Conservation (phyloP, 768 basidiomycete species). For the Termitomyces sp. region DNA sequence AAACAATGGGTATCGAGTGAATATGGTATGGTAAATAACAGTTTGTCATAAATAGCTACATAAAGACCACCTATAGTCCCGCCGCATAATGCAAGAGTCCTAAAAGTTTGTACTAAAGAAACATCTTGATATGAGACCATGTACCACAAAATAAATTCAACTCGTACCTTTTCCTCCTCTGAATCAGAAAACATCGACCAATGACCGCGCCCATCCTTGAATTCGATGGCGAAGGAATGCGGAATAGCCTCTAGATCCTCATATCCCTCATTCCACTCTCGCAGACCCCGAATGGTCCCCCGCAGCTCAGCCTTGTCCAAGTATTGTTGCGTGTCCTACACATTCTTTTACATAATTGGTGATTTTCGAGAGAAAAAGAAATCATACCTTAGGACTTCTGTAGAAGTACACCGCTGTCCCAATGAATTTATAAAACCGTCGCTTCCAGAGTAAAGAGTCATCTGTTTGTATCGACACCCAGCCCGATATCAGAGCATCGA, state of each 20-base stretch:
- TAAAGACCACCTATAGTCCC: slow-evolving; percentile 24
- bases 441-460: slow-evolving; percentile 52
- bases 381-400: slow-evolving; percentile 41
- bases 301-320: slow-evolving; percentile 42
- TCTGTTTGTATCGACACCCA: slow-evolving; percentile 59
- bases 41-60: slow-evolving; percentile 1
- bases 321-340: slow-evolving; percentile 31
- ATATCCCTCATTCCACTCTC: slow-evolving; percentile 63
- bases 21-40: slow-evolving; percentile 1
- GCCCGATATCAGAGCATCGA: slow-evolving; percentile 35
- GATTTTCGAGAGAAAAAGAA: neutral
- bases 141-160: neutral
- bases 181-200: slow-evolving; percentile 61
- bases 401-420: slow-evolving; percentile 42
- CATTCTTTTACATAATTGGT: neutral
- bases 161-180: slow-evolving; percentile 54
- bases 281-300: slow-evolving; percentile 38
- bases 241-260: slow-evolving; percentile 63
- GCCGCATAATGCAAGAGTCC: slow-evolving; percentile 40
- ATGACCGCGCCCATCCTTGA: slow-evolving; percentile 37
- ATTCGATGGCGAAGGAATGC: slow-evolving; percentile 61
- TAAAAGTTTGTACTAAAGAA: slow-evolving; percentile 35
- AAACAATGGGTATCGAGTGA: slow-evolving; percentile 4
- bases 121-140: neutral
- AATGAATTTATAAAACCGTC: slow-evolving; percentile 56